Evolutionary conservation across 2,329 filamentous ascomycete species (phyloP).

Genomic region (Fusarium mangiferae): DNA sequence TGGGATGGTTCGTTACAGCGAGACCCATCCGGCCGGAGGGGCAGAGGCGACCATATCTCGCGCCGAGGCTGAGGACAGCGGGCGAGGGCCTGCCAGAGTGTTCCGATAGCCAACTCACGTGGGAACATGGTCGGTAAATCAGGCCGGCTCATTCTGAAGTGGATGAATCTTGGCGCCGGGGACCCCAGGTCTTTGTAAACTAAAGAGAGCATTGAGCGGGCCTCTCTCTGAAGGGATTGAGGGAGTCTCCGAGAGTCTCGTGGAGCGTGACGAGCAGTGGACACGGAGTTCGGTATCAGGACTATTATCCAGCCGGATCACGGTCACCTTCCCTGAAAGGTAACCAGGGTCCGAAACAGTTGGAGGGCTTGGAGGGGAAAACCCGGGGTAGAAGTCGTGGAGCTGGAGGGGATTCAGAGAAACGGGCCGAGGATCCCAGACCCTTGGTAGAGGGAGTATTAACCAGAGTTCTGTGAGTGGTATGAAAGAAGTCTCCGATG

Average conservation of each 20-base stretch:
- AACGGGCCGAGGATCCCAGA: slow-evolving; percentile 44
- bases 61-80: slow-evolving; percentile 15
- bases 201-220: neutral
- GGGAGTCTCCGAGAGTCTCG: neutral
- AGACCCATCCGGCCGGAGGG: slow-evolving; percentile 18
- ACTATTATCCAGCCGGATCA: slow-evolving; percentile 15
- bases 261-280: neutral
- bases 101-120: slow-evolving; percentile 25
- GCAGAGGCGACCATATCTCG: neutral
- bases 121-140: slow-evolving; percentile 14
- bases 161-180: slow-evolving; percentile 20
- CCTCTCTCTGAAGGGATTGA: neutral
- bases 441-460: slow-evolving; percentile 26
- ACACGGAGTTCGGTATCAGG: neutral
- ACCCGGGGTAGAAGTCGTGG: slow-evolving; percentile 39
- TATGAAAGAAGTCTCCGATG: slow-evolving; percentile 30
- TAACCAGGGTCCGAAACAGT: slow-evolving; percentile 25
- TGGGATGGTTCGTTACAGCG: neutral
- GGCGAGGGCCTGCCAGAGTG: slow-evolving; percentile 10
- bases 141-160: slow-evolving; percentile 20
- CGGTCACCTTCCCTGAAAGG: slow-evolving; percentile 35
- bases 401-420: slow-evolving; percentile 34
- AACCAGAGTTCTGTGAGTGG: slow-evolving; percentile 32
- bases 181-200: slow-evolving; percentile 5
- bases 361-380: slow-evolving; percentile 39